Percentiles rank a stretch among this genome's conserved stretches.
Conservation (phyloP, 768 basidiomycete species). For the Imleria badia region DNA sequence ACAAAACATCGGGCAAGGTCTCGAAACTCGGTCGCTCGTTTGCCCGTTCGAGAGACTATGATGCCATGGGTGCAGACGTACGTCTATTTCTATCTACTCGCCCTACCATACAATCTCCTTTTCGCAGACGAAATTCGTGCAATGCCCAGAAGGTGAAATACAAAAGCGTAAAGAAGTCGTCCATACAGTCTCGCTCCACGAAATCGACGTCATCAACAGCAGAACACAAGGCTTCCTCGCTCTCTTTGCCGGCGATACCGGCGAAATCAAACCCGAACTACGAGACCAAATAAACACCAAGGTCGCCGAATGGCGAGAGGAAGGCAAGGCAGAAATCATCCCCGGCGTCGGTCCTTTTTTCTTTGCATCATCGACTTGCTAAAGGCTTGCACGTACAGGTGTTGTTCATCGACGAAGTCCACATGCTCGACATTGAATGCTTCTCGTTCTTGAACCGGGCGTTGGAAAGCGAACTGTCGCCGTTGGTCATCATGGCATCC, state of each 20-base stretch:
- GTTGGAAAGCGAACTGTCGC: slow-evolving; percentile 89
- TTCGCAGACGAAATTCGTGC: slow-evolving; percentile 91
- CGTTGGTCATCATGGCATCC: slow-evolving; percentile 97
- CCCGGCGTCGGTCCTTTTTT: slow-evolving; percentile 69
- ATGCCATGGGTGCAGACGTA: slow-evolving; percentile 99
- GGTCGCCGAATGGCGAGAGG: slow-evolving; percentile 96
- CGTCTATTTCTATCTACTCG: slow-evolving; percentile 29
- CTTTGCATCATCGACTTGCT: background rate
- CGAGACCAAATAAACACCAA: slow-evolving; percentile 96
- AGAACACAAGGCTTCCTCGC: slow-evolving; percentile 98
- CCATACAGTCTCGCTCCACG: slow-evolving; percentile 96
- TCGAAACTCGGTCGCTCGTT: slow-evolving; percentile 96
- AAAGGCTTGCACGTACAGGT: slow-evolving; percentile 49
- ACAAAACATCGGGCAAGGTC: slow-evolving; percentile 96
- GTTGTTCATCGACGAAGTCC: slow-evolving; percentile 98
- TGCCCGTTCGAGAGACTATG: slow-evolving; percentile 96
- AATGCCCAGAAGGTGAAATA: slow-evolving; percentile 96
- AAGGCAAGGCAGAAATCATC: slow-evolving; percentile 97
- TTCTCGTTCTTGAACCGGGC: slow-evolving; percentile 98
- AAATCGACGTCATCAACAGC: slow-evolving; percentile 99
- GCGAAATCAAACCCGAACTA: slow-evolving; percentile 97
- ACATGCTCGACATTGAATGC: slow-evolving; percentile 99
- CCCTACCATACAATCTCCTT: background rate
- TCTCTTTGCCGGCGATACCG: slow-evolving; percentile 92
- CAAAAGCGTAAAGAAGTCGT: slow-evolving; percentile 97